Percentiles rank a stretch among this genome's conserved stretches.
Evolutionary conservation across 2,329 filamentous ascomycete species (phyloP).

Genomic region (Diaporthe australafricana): DNA sequence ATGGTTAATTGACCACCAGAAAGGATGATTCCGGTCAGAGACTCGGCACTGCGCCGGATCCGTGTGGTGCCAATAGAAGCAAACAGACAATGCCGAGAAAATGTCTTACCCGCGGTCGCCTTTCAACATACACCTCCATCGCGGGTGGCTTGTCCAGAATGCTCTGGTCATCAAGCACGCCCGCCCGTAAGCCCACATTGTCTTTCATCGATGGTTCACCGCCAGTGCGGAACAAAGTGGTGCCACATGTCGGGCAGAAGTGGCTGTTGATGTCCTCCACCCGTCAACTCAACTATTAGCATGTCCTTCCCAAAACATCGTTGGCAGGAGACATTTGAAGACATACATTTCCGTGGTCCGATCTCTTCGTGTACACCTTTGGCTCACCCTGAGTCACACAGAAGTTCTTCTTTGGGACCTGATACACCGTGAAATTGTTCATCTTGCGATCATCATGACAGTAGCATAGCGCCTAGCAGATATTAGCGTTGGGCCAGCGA

Average conservation of each 20-base stretch:
- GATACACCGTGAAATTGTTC: neutral
- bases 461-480: neutral
- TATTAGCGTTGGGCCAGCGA: neutral
- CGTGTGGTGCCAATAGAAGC: neutral
- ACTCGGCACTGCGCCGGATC: neutral
- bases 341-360: neutral
- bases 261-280: neutral
- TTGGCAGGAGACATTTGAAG: neutral
- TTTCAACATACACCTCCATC: neutral
- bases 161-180: neutral
- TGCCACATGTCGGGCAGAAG: slow-evolving; percentile 1
- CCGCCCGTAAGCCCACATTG: neutral
- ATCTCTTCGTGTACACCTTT: neutral
- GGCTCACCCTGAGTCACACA: neutral
- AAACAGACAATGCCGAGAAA: neutral
- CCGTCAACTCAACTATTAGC: neutral
- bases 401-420: neutral
- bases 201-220: neutral
- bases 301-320: too few relatives aligned
- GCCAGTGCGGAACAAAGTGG: neutral
- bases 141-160: neutral
- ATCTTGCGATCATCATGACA: neutral
- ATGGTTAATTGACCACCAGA: neutral
- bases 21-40: neutral
- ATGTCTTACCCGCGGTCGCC: too few relatives aligned